These are phyloP conservation scores for Penicillium lagena DNA, from an alignment of 495 filamentous ascomycete species.

Conservation along the genomic window DNA sequence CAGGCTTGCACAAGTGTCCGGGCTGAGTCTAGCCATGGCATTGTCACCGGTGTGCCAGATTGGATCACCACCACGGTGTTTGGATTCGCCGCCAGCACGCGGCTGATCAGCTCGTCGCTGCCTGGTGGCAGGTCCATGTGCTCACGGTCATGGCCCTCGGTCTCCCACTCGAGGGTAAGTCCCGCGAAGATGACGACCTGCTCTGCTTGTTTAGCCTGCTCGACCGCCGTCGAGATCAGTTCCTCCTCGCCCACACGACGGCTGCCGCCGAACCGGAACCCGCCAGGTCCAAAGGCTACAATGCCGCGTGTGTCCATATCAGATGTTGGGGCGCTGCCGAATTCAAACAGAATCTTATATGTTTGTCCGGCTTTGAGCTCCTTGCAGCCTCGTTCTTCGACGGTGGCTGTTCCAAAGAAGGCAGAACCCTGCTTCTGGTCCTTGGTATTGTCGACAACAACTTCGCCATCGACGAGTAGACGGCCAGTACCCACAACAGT, in stretches of 20 bases:
- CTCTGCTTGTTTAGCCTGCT: constrained; percentile 56
- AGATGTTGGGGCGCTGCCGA: constrained; percentile 57
- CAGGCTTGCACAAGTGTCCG: constrained; percentile 69
- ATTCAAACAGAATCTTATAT: constrained; percentile 57
- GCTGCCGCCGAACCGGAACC: constrained; percentile 72
- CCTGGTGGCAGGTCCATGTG: constrained; percentile 76
- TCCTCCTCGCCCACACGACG: constrained; percentile 61
- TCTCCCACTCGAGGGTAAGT: constrained; percentile 82
- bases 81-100: constrained; percentile 65
- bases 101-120: constrained; percentile 68
- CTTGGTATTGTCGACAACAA: constrained; percentile 64
- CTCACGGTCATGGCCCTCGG: constrained; percentile 78
- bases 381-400: constrained; percentile 53
- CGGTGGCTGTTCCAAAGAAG: constrained; percentile 56
- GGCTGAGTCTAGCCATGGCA: constrained; percentile 71
- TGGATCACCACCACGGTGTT: constrained; percentile 75
- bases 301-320: constrained; percentile 47
- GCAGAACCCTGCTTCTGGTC: constrained; percentile 54
- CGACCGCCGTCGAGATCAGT: constrained; percentile 56
- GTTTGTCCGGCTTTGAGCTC: constrained; percentile 51
- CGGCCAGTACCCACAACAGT: constrained; percentile 69
- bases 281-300: constrained; percentile 57
- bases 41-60: constrained; percentile 75
- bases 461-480: constrained; percentile 60
- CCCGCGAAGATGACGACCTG: constrained; percentile 77